Conservation (phyloP, 1,139 yeast genomes). For the Saccharomyces hybrid region DNA sequence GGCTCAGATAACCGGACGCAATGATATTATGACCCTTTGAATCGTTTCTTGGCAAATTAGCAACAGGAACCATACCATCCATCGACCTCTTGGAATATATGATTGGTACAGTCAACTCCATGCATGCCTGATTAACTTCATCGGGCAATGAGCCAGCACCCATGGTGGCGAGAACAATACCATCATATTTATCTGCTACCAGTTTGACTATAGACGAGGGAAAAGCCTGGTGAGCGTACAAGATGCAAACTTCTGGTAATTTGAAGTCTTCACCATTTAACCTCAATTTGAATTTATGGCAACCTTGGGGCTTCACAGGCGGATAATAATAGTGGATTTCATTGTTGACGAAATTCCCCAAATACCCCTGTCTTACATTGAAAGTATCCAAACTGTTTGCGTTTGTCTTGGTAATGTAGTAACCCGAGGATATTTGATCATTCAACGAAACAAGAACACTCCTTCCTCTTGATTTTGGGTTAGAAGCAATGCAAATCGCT, state of each 20-base stretch:
- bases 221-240: constrained; percentile 58
- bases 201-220: constrained; percentile 42
- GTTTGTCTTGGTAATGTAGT: constrained; percentile 61
- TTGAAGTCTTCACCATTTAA: constrained; percentile 20
- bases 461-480: constrained; percentile 44
- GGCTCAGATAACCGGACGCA: constrained; percentile 62
- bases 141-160: constrained; percentile 64
- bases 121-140: constrained; percentile 38
- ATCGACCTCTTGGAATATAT: constrained; percentile 59
- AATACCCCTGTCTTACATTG: constrained; percentile 62
- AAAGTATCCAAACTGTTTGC: constrained; percentile 65
- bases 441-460: constrained; percentile 60
- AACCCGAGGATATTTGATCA: constrained; percentile 62
- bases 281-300: constrained; percentile 38
- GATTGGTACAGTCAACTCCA: constrained; percentile 41
- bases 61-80: constrained; percentile 55
- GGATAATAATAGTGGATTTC: constrained; percentile 60
- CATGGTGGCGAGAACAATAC: constrained; percentile 59
- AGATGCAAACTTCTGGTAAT: constrained; percentile 40
- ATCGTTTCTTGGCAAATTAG: constrained; percentile 36
- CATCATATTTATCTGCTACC: constrained; percentile 40
- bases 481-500: constrained; percentile 57
- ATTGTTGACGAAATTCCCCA: constrained; percentile 62
- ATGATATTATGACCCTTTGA: constrained; percentile 30
- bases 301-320: constrained; percentile 52